Evolutionary conservation across 208 protist species (phyloP).

Genomic region (Trypanosoma avium): DNA sequence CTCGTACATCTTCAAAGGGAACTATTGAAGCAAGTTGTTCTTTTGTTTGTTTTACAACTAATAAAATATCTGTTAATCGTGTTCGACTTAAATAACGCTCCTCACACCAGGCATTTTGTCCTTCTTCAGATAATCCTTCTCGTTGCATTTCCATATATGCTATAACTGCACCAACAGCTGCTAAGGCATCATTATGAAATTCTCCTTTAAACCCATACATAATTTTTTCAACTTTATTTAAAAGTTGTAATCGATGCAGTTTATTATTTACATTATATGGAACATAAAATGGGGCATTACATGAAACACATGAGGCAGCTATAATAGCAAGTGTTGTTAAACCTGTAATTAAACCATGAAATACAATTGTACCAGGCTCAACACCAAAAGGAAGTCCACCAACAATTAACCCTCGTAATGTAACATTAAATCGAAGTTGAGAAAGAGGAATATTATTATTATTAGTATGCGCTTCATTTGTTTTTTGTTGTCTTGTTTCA

Average conservation of each 20-base stretch:
- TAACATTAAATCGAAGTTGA: conserved; percentile 52
- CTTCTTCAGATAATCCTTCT: conserved; percentile 74
- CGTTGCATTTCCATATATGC: conserved; percentile 78
- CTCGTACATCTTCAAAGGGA: conserved; percentile 59
- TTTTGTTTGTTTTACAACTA: conserved; percentile 67
- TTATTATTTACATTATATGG: conserved; percentile 59
- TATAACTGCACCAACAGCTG: conserved; percentile 55
- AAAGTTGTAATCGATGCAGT: conserved; percentile 22
- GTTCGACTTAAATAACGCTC: conserved; percentile 61
- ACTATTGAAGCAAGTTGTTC: conserved; percentile 62
- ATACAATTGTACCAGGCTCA: conserved; percentile 58
- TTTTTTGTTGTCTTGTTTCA: too few species aligned
- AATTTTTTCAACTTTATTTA: conserved; percentile 33
- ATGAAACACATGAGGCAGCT: conserved; percentile 58
- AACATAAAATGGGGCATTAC: conserved; percentile 66
- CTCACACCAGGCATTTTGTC: conserved; percentile 70
- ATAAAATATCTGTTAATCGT: conserved; percentile 59
- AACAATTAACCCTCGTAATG: conserved; percentile 69
- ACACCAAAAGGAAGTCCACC: conserved; percentile 57
- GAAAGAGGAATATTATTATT: conserved; percentile 8
- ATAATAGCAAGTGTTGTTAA: conserved; percentile 69
- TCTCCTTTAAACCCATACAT: conserved; percentile 61
- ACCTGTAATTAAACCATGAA: conserved; percentile 69
- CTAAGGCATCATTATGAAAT: conserved; percentile 62
- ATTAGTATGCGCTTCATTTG: conserved; percentile 32